A percentile compares a stretch with the other conserved stretches of the same genome.
Conservation (phyloP, 345 rosid species). For the Melaleuca quinquenervia region DNA sequence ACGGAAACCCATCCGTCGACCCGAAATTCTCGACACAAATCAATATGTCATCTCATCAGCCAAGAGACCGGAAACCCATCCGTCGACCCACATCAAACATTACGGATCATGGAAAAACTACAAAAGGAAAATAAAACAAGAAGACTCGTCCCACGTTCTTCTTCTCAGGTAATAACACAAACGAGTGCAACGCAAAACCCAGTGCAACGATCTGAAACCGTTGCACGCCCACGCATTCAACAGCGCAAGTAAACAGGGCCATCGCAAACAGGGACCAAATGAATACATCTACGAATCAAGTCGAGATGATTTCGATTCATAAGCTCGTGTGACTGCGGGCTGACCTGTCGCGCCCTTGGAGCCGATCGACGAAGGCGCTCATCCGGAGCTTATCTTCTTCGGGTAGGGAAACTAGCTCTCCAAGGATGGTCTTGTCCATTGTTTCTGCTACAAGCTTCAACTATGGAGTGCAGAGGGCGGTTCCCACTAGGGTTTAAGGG, state of each 20-base stretch:
- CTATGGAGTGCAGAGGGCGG: not conserved
- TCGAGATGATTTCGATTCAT: too few relatives aligned
- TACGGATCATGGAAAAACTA: not conserved
- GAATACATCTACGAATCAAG: not conserved
- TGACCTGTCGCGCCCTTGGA: conserved; percentile 13
- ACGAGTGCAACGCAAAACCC: not conserved
- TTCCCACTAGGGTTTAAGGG: not conserved
- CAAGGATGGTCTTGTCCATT: conserved; percentile 4
- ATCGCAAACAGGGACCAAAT: not conserved
- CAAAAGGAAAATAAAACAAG: not conserved
- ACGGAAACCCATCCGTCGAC: not conserved
- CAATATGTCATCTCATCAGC: not conserved
- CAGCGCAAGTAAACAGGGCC: not conserved
- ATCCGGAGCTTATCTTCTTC: conserved; percentile 9
- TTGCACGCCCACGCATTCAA: not conserved
- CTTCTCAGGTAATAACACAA: not conserved
- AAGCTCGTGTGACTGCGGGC: not conserved
- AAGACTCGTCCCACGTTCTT: not conserved
- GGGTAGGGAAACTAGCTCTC: conserved; percentile 6
- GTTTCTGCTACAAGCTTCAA: not conserved
- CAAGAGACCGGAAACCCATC: not conserved
- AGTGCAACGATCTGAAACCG: not conserved
- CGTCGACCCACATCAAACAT: not conserved
- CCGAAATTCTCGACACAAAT: not conserved
- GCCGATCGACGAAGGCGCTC: not conserved